A percentile compares a stretch with the other conserved stretches of the same genome.
These are phyloP conservation scores for Prosopis cineraria DNA, from an alignment of 306 rosid genomes.

Conservation along the genomic window DNA sequence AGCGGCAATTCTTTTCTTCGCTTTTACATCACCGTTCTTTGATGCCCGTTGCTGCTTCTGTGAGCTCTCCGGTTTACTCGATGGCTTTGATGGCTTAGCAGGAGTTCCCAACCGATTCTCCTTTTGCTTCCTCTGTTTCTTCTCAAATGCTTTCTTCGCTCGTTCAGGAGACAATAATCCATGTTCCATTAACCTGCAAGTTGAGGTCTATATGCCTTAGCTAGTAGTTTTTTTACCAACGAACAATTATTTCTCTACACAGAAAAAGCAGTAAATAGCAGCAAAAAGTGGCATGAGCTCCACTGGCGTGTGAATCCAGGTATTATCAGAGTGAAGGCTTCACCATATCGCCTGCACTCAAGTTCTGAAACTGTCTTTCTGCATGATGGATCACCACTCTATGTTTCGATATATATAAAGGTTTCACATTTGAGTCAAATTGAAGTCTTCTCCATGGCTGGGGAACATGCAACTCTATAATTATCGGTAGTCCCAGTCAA, in stretches of 20 bases:
- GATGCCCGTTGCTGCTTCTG: constrained; percentile 65
- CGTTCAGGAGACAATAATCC: constrained; percentile 78
- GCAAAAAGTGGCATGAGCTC: not conserved
- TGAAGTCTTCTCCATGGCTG: not conserved
- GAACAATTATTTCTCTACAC: constrained; percentile 6
- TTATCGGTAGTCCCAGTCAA: not conserved
- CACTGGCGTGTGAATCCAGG: not conserved
- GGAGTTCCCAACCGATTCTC: constrained; percentile 81
- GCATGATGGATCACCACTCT: not conserved
- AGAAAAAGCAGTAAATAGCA: constrained; percentile 13
- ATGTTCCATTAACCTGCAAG: constrained; percentile 94
- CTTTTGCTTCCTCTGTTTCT: constrained; percentile 86
- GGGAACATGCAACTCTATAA: not conserved
- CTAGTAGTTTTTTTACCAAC: constrained; percentile 3
- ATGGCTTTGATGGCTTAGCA: constrained; percentile 56
- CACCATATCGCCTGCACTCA: not conserved
- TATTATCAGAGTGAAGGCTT: not conserved
- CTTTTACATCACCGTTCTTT: constrained; percentile 75
- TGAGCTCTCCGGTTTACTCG: constrained; percentile 61
- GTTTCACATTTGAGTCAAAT: not conserved
- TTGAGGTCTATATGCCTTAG: constrained; percentile 10
- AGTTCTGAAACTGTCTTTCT: not conserved
- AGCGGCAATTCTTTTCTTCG: constrained; percentile 52
- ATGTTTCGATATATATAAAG: not conserved
- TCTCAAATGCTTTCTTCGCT: constrained; percentile 82